Evolutionary conservation across 441 rosid species (phyloP), one percentile per base, ranked within the genome.

Genomic region (Adansonia madagascariensis): DNA sequence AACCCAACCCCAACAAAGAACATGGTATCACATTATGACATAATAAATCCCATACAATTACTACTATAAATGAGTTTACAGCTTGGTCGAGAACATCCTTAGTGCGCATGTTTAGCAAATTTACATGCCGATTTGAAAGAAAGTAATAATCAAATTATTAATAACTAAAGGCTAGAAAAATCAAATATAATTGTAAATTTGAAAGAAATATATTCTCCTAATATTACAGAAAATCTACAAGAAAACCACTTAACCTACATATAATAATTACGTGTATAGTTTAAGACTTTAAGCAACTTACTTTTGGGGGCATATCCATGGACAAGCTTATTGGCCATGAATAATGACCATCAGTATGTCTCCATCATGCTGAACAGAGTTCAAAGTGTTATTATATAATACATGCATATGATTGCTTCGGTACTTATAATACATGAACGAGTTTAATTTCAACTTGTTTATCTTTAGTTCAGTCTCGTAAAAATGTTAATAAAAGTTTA

Each of bases 361-460:
- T 57, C 68, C 78, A 72, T 59, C 88, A 79, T 72, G 84, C 84
- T 47, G 11, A 80, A 82, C 80, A 82, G 39, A 35, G 39, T 35
- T 35, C 39, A 1, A 80, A 64, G 75, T 27, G 41, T 24, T 39
- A 22, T 1, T 17, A 44, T n/a, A 6, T 1, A 17, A 24, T 39
- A 39, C 46, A 2, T 39, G 15, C 14, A 8, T 11, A 72, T 72
- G 15, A 77, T 60, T 53, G 53, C 64, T 43, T 20, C 17, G 20
- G 39, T 35, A 35, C 39, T 35, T 35, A 35, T 35, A 35, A 35
- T 15, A 52, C 56, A 12, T 12, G n/a, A 62, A 63, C 7, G 18
- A 14, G 46, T 15, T 63, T 14, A 15, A 35, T 31, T 15, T 62
- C 17, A 55, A 50, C 52, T 44, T 31, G 44, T 60, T 15, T 50